These are phyloP conservation scores for Trichosporon ovoides DNA, from an alignment of 1,284 basidiomycete species.

Conservation along the genomic window DNA sequence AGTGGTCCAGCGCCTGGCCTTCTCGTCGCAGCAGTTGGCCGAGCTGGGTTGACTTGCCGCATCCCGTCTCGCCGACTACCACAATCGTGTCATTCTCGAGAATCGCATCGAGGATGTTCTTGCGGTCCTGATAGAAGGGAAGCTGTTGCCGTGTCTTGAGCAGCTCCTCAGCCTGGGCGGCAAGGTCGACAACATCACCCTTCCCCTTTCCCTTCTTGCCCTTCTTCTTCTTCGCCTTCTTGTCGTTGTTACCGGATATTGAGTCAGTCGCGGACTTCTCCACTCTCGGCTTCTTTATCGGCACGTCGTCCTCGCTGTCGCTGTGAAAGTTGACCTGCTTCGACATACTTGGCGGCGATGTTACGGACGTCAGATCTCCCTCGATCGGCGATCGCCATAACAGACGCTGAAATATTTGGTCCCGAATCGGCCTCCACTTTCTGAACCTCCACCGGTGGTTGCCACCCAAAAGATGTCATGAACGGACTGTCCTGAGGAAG, in stretches of 20 bases:
- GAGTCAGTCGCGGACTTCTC: neutral
- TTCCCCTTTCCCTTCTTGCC: slow-evolving; percentile 13
- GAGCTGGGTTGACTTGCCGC: slow-evolving; percentile 95
- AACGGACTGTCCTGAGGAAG: neutral
- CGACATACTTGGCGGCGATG: neutral
- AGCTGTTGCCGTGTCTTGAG: slow-evolving; percentile 63
- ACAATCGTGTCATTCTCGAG: slow-evolving; percentile 78
- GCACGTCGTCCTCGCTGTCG: neutral
- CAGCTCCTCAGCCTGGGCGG: slow-evolving; percentile 43
- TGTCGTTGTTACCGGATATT: neutral
- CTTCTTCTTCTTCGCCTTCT: slow-evolving; percentile 8
- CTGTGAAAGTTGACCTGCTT: slow-evolving; percentile 5
- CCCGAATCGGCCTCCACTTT: slow-evolving; percentile 1
- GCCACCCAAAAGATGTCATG: neutral
- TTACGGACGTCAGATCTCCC: slow-evolving; percentile 35
- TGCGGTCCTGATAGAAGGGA: slow-evolving; percentile 71
- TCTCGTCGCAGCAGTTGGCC: slow-evolving; percentile 75
- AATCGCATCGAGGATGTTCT: slow-evolving; percentile 69
- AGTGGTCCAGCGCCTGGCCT: slow-evolving; percentile 29
- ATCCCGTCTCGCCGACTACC: slow-evolving; percentile 86
- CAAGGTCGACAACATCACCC: slow-evolving; percentile 23
- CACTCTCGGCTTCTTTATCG: neutral
- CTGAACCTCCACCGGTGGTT: neutral
- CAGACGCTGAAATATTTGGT: neutral
- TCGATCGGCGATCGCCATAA: too few species aligned